Percentiles rank a stretch among this genome's conserved stretches.
Conservation (phyloP, 768 basidiomycete species). For the Jaapia argillacea region DNA sequence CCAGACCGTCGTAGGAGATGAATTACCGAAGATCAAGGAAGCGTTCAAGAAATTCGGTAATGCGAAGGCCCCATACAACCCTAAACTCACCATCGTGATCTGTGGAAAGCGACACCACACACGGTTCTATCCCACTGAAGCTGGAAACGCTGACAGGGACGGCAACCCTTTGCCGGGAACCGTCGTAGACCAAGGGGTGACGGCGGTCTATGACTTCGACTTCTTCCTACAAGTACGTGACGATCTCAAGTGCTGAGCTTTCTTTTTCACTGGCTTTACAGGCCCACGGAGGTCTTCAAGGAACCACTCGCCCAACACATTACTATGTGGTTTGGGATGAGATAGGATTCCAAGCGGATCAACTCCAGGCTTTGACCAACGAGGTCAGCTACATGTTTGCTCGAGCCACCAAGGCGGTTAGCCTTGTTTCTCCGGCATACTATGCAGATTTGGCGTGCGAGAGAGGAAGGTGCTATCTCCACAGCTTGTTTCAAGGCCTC, state of each 20-base stretch:
- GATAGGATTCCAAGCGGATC: constrained; percentile 36
- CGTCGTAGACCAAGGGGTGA: constrained; percentile 44
- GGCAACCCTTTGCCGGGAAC: constrained; percentile 46
- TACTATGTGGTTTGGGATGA: constrained; percentile 50
- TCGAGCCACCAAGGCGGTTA: constrained; percentile 46
- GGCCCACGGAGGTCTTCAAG: constrained; percentile 36
- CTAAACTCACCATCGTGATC: constrained; percentile 40
- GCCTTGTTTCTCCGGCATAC: constrained; percentile 32
- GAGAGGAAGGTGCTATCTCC: constrained; percentile 42
- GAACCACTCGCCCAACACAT: constrained; percentile 41
- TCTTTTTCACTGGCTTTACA: background rate
- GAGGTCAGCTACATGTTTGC: constrained; percentile 46
- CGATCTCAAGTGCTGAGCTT: constrained; percentile 4
- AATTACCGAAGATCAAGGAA: constrained; percentile 30
- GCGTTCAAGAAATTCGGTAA: constrained; percentile 32
- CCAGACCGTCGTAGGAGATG: constrained; percentile 29
- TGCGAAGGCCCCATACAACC: constrained; percentile 27
- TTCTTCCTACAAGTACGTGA: constrained; percentile 41
- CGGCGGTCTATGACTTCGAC: constrained; percentile 43
- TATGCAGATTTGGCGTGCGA: constrained; percentile 43
- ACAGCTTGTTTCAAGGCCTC: constrained; percentile 35
- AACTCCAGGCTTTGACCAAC: constrained; percentile 45
- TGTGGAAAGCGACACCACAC: constrained; percentile 53
- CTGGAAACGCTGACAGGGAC: constrained; percentile 27
- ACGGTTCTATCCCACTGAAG: constrained; percentile 43